Conservation (phyloP, 2,329 filamentous ascomycete genomes). For the Monilinia vaccinii-corymbosi region DNA sequence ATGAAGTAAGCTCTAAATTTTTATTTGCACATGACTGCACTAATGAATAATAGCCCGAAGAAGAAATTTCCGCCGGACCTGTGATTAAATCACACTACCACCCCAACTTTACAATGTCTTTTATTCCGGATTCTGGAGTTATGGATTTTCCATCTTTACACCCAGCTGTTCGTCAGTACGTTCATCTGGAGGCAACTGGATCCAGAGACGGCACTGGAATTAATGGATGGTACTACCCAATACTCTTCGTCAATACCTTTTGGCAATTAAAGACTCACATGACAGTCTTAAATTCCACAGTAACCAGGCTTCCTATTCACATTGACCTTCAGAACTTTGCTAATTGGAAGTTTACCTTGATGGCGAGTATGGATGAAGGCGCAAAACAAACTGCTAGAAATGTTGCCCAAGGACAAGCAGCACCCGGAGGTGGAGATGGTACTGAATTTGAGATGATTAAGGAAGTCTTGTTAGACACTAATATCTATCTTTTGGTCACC, state of each 20-base stretch:
- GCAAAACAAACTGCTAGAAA: slow-evolving; percentile 75
- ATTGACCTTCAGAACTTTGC: slow-evolving; percentile 74
- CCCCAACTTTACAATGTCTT: slow-evolving; percentile 82
- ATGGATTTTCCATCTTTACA: slow-evolving; percentile 58
- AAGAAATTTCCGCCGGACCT: slow-evolving; percentile 49
- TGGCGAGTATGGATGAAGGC: slow-evolving; percentile 78
- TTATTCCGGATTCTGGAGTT: slow-evolving; percentile 72
- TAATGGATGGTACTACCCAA: slow-evolving; percentile 89
- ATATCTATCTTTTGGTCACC: slow-evolving; percentile 78
- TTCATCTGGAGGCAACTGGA: slow-evolving; percentile 70
- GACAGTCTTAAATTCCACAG: slow-evolving; percentile 83
- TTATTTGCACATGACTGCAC: slow-evolving; percentile 30
- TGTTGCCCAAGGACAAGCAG: slow-evolving; percentile 48
- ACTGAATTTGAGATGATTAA: slow-evolving; percentile 97
- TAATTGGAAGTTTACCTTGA: slow-evolving; percentile 82
- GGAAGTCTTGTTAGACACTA: slow-evolving; percentile 87
- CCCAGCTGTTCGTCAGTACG: slow-evolving; percentile 66
- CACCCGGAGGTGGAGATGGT: slow-evolving; percentile 72
- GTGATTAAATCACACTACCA: slow-evolving; percentile 83
- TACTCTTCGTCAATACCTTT: slow-evolving; percentile 90
- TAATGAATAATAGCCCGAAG: slow-evolving; percentile 37
- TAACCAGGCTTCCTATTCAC: slow-evolving; percentile 70
- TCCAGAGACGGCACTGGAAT: slow-evolving; percentile 76
- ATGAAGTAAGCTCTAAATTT: slow-evolving; percentile 34
- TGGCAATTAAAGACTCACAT: slow-evolving; percentile 93